Conservation (phyloP, 306 rosid species). For the Cyclanthera cordifolia region DNA sequence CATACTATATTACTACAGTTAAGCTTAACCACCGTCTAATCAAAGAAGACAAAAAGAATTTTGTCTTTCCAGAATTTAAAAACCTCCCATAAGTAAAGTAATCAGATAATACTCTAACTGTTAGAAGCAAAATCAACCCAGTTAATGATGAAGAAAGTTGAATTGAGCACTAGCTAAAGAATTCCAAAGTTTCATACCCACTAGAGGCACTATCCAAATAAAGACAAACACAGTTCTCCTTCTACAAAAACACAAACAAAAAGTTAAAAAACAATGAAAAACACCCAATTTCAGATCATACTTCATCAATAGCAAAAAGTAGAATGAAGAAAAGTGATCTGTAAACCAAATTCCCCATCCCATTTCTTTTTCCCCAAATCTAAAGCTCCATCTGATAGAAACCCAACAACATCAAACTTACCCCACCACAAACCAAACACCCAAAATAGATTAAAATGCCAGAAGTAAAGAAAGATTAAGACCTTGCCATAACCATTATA, state of each 20-base stretch:
- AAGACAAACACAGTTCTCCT: not conserved
- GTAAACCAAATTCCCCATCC: not conserved
- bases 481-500: not conserved
- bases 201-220: not conserved
- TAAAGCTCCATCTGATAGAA: not conserved
- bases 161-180: not conserved
- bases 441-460: not conserved
- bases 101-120: not conserved
- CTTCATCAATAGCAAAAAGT: not conserved
- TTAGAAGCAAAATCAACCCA: not conserved
- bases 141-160: not conserved
- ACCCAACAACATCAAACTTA: not conserved
- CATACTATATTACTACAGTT: not conserved
- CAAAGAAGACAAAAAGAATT: conserved; percentile 3
- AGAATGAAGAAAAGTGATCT: conserved; percentile 3
- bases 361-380: not conserved
- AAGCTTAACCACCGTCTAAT: conserved; percentile 5
- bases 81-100: not conserved
- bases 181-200: not conserved
- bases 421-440: conserved; percentile 15
- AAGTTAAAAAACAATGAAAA: no score
- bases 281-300: not conserved
- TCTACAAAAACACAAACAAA: no score
- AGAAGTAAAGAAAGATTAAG: conserved; percentile 6
- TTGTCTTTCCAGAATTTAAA: not conserved